phyloP scores from a whole-genome alignment of 2,329 filamentous ascomycete species.

The Plectosphaerella plurivora region DNA sequence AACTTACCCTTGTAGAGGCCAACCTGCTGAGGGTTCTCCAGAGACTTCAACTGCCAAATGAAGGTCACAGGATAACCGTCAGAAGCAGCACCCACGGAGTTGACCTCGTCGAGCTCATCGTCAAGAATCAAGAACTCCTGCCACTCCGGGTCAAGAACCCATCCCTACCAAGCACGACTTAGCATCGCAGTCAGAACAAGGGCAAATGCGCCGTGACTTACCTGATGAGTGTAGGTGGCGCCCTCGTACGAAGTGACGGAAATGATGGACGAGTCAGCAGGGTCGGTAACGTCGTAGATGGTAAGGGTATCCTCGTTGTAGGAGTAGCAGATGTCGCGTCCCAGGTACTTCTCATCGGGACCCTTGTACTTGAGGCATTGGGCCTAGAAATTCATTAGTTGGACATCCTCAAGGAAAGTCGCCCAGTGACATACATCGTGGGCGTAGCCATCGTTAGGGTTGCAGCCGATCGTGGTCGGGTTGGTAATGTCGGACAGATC shows the following conservation, averaged over 20 bases:
- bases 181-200: conserved; percentile 12
- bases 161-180: conserved; percentile 48
- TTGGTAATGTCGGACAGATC: conserved; percentile 46
- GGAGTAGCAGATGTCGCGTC: conserved; percentile 46
- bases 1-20: conserved; percentile 28
- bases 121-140: conserved; percentile 35
- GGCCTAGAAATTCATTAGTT: conserved; percentile 19
- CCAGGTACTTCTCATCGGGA: conserved; percentile 37
- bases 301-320: conserved; percentile 48
- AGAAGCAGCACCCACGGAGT: conserved; percentile 26
- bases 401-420: neutral
- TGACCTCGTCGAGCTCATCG: conserved; percentile 43
- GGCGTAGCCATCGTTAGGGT: conserved; percentile 41
- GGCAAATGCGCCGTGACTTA: neutral
- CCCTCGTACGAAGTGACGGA: conserved; percentile 49
- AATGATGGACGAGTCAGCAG: conserved; percentile 35
- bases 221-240: conserved; percentile 48
- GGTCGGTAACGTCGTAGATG: conserved; percentile 46
- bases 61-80: conserved; percentile 38
- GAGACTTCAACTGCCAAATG: conserved; percentile 37
- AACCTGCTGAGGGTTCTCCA: conserved; percentile 32
- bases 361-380: conserved; percentile 51
- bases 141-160: conserved; percentile 38
- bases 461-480: conserved; percentile 42
- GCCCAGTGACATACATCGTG: conserved; percentile 28